Base-by-base conservation (phyloP, 208 protist species). In the Crithidia thermophila region DNA sequence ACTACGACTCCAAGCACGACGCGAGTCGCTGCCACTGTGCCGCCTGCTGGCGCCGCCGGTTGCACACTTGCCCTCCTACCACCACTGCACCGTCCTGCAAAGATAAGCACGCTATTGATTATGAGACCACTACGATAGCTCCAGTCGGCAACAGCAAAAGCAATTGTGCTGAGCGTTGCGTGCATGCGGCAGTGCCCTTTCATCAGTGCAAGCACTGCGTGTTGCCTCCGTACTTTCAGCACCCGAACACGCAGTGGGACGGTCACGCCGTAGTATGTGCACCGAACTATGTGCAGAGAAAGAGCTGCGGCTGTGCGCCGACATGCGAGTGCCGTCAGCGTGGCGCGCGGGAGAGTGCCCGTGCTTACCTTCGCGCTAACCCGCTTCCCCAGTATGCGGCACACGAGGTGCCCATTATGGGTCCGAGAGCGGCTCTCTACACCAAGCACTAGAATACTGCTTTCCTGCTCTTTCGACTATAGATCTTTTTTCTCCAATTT, bases 401-500 rank as follows among this genome's bases (percentile, higher is more conserved):
- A 18, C 56, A 79, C 33, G 81, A 84, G 14, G 69, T 90, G 13
- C 80, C 84, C 4, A 79, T 78, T 25, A 90, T 90, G 80, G 84
- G 84, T 4, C 49, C 42, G 27, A 23, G 42, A 13, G 76, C 80
- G 8, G 40, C 47, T 14, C 46, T 58, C 13, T 86, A 85, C 68
- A 90, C 77, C 42, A 53, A 49, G 34, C 25, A 46, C 5, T 60
- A 66, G 40, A 42, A 7, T 6, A 2, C 28, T n/a, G 10, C 3
- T 39, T 30, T 23, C 8, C 27, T 13, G 21, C 7, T 28, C n/a
- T n/a, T n/a, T n/a, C n/a, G n/a, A n/a, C n/a, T n/a, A n/a, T n/a
- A n/a, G n/a, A n/a, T n/a, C n/a, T n/a, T n/a, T n/a, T n/a, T n/a
- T n/a, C n/a, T n/a, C n/a, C n/a, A n/a, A n/a, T n/a, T n/a, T n/a